These are phyloP conservation scores for Lichtheimia corymbifera DNA, from an alignment of 371 early-diverging fungal genomes.

Conservation along the genomic window DNA sequence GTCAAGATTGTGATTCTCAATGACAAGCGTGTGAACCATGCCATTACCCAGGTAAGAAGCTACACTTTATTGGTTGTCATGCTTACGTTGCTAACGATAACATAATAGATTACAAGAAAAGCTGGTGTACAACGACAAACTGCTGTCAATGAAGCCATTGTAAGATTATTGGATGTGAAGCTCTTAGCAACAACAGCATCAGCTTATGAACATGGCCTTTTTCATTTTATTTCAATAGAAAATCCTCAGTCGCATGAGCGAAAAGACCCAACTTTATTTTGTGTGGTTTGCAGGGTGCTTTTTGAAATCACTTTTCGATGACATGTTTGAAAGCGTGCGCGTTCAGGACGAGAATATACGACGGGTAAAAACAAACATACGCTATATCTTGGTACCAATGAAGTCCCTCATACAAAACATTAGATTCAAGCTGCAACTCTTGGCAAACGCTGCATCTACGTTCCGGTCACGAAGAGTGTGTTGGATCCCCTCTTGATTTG, in stretches of 20 bases:
- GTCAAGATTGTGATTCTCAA: slow-evolving; percentile 50
- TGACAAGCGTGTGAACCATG: slow-evolving; percentile 48
- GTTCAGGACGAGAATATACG: slow-evolving; percentile 40
- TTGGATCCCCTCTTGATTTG: slow-evolving; percentile 48
- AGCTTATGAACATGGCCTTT: too few relatives aligned
- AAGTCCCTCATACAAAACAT: too few relatives aligned
- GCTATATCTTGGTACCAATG: too few relatives aligned
- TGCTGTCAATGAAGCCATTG: slow-evolving; percentile 48
- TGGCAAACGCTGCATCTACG: slow-evolving; percentile 50
- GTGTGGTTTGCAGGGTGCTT: slow-evolving; percentile 51
- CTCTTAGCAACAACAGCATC: too few relatives aligned
- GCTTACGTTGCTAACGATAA: neutral
- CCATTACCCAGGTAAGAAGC: slow-evolving; percentile 33
- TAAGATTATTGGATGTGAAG: slow-evolving; percentile 11
- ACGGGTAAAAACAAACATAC: slow-evolving; percentile 17
- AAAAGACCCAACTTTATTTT: slow-evolving; percentile 49
- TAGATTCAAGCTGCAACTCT: slow-evolving; percentile 37
- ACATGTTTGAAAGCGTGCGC: slow-evolving; percentile 49
- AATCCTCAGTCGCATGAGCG: slow-evolving; percentile 51
- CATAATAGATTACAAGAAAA: slow-evolving; percentile 37
- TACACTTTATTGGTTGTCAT: too few relatives aligned
- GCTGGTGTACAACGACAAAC: slow-evolving; percentile 52
- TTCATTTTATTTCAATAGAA: slow-evolving; percentile 18
- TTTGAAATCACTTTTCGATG: slow-evolving; percentile 37
- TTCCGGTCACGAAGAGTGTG: slow-evolving; percentile 43